Base-by-base conservation (phyloP, 805 yeast genomes). In the Pichia californica region DNA sequence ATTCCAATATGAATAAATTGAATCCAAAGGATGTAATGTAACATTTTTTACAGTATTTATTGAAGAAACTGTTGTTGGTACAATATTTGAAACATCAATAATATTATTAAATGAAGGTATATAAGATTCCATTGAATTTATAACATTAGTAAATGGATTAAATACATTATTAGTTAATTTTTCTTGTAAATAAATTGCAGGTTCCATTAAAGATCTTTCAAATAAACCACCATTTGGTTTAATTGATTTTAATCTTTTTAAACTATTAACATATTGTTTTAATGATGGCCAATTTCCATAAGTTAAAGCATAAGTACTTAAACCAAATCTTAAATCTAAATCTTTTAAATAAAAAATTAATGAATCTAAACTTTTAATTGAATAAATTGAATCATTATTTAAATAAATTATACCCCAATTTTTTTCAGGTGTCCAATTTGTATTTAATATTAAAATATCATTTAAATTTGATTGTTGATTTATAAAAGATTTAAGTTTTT, bases 351-450 rank as follows among this genome's bases (percentile, higher is more conserved):
- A 47, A 26, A 51, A 50, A 2, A 54, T 41, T 8, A 61, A 36
- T 21, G 46, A 51, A 1, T 38, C 38, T 6, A 57, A 26, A 11
- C 61, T 58, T n/a, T 18, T 15, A 5, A n/a, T 15, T 5, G 35
- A 36, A 20, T 36, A 18, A 3, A 46, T 47, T 15, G 50, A 47
- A 7, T 51, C 19, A n/a, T 46, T 41, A 14, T 53, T 49, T 25
- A 47, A 28, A 37, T 54, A 58, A 8, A 64, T 29, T 2, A 57
- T 52, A 0, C 68, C 68, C 52, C 58, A 63, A 38, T 62, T 56
- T 40, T 62, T 56, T 3, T 56, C 48, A 3, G 64, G 63, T 1
- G 52, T 44, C 61, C 63, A 53, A 40, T 57, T 60, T 4, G 62
- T 57, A 47, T 56, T 61, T 37, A 59, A 8, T 1, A 60, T 40